These are phyloP conservation scores for Pyrenochaeta sp. DNA, from an alignment of 2,329 filamentous ascomycete species.

Conservation along the genomic window DNA sequence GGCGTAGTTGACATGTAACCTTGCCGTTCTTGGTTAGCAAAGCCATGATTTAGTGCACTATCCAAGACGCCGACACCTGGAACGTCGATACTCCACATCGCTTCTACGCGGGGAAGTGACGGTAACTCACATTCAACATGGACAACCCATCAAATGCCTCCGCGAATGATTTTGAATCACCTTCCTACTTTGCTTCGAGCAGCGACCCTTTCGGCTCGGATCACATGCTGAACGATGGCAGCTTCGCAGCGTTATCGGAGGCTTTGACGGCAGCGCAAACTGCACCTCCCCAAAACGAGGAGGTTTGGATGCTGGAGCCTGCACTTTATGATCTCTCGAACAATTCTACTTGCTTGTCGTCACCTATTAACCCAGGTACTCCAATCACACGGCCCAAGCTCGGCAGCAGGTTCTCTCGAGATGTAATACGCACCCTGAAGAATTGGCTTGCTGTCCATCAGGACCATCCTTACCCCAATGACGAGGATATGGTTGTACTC, in stretches of 20 bases:
- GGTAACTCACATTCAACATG: background rate
- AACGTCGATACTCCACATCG: constrained; percentile 1
- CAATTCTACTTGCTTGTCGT: constrained; percentile 20
- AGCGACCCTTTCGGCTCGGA: background rate
- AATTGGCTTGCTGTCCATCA: constrained; percentile 34
- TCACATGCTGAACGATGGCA: background rate
- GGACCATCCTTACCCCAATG: constrained; percentile 32
- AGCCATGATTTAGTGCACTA: background rate
- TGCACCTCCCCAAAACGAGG: constrained; percentile 3
- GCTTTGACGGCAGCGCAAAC: constrained; percentile 11
- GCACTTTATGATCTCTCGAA: constrained; percentile 11
- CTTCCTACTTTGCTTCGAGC: background rate
- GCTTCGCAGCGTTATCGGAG: constrained; percentile 5
- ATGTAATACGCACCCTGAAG: constrained; percentile 33
- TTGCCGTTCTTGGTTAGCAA: constrained; percentile 11
- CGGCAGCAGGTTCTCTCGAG: constrained; percentile 33
- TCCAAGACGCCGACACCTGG: background rate
- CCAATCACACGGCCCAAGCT: constrained; percentile 20
- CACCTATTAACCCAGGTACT: constrained; percentile 13
- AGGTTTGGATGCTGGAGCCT: constrained; percentile 7
- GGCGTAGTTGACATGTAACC: constrained; percentile 16
- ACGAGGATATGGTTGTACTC: constrained; percentile 27
- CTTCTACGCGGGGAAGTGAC: background rate
- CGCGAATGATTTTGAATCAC: background rate
- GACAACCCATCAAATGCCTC: background rate